Evolutionary conservation across 2,329 filamentous ascomycete species (phyloP), one percentile per base, ranked within the genome.

Genomic region (Dissoconium aciculare): DNA sequence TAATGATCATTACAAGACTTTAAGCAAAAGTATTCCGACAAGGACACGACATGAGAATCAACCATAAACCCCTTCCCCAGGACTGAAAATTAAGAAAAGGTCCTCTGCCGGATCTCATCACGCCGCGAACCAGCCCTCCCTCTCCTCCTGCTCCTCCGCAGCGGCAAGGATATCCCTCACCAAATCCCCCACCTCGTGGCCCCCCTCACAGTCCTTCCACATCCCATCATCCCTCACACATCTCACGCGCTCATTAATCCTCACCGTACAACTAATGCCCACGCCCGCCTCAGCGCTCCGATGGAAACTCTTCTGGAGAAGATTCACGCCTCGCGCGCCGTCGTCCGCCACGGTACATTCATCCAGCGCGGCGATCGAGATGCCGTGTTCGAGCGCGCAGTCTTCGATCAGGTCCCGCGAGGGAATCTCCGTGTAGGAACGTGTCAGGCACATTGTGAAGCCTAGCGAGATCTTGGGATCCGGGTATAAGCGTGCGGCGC

Each of bases 321-420:
- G 14, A 2, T 66, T 63, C 44, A 82, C 61, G 3, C 75, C 79
- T 36, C 74, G 69, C 1, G 71, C 74, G 16, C 82, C 81, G 43
- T 83, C 72, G 36, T 92, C 77, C 38, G 69, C 66, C 24, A 76
- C 76, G 26, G 82, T 76, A 53, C 89, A 98, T 12, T 77, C 64
- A 54, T 95, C 91, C 33, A 98, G 58, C 40, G 70, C 66, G 15
- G 74, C 66, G 52, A 94, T 83, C 47, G 89, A 77, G 28, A 95
- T 74, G 15, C 82, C 84, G 50, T 93, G 82, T 57, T 95, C 83
- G 30, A 93, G 63, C 3, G 89, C 83, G 53, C 89, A 98, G 51
- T 83, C 74, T 52, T 91, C 69, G 24, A 94, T 68, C 11, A 94
- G 67, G n/a, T 67, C 65, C 30, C 77, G 70, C 17, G 80, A 64